These are phyloP conservation scores for Hypoxylon sp. DNA, from an alignment of 2,329 filamentous ascomycete genomes.

Conservation along the genomic window DNA sequence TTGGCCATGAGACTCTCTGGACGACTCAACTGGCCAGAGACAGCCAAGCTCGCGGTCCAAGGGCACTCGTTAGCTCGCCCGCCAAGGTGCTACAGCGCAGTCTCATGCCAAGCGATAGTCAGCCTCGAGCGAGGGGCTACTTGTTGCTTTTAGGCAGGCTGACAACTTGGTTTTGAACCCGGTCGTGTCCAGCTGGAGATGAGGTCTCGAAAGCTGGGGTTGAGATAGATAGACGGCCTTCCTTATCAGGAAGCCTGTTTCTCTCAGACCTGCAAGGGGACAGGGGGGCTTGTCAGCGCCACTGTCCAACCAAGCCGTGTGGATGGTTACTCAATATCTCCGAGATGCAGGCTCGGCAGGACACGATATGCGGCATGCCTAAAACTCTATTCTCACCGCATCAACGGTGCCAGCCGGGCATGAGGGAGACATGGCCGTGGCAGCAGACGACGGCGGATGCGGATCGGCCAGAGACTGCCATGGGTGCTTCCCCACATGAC, in stretches of 20 bases:
- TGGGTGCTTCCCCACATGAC: constrained; percentile 25
- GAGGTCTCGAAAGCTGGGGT: neutral
- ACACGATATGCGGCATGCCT: constrained; percentile 4
- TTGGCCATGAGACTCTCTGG: constrained; percentile 3
- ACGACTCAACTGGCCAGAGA: constrained; percentile 1
- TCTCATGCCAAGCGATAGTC: constrained; percentile 34
- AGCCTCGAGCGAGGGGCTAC: constrained; percentile 25
- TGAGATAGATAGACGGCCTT: constrained; percentile 22
- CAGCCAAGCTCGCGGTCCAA: constrained; percentile 29
- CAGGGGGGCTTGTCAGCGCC: constrained; percentile 9
- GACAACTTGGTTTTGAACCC: constrained; percentile 1
- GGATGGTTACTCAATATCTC: constrained; percentile 24
- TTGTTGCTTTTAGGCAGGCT: neutral
- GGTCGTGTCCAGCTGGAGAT: neutral
- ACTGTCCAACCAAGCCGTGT: constrained; percentile 20
- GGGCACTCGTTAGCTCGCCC: constrained; percentile 1
- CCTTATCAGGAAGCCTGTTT: constrained; percentile 22
- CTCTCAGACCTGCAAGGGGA: constrained; percentile 14
- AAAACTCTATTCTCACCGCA: constrained; percentile 22
- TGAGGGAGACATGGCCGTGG: constrained; percentile 7
- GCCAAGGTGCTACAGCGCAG: neutral
- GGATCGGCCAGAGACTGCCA: constrained; percentile 14
- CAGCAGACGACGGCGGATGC: constrained; percentile 12
- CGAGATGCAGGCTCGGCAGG: constrained; percentile 20
- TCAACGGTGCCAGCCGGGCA: neutral